These are phyloP conservation scores for Lactifluus volemus DNA, from an alignment of 768 basidiomycete genomes.

Conservation along the genomic window DNA sequence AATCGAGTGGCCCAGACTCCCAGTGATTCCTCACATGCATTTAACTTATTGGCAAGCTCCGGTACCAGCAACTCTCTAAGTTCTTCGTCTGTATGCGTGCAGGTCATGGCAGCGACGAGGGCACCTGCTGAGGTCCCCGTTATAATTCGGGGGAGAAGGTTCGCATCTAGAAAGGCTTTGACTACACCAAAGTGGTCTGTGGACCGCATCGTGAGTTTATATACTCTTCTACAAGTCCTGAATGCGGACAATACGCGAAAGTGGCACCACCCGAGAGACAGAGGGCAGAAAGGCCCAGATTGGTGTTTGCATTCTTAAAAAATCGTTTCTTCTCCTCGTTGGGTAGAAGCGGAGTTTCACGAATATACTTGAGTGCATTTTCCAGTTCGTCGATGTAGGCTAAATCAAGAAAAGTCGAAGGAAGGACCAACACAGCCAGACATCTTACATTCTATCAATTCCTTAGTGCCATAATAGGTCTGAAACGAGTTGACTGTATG, in stretches of 20 bases:
- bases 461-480: conserved; percentile 91
- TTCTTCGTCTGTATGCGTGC: conserved; percentile 86
- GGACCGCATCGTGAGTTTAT: not conserved
- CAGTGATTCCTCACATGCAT: conserved; percentile 73
- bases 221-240: not conserved
- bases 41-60: conserved; percentile 73
- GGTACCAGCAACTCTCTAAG: conserved; percentile 70
- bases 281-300: conserved; percentile 83
- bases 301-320: conserved; percentile 82
- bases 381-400: conserved; percentile 79
- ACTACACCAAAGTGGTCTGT: conserved; percentile 86
- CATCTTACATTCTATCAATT: conserved; percentile 68
- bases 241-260: conserved; percentile 81
- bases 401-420: conserved; percentile 24
- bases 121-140: conserved; percentile 94
- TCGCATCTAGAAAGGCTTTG: conserved; percentile 83
- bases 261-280: conserved; percentile 95
- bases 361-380: conserved; percentile 63
- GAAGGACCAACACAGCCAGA: conserved; percentile 9
- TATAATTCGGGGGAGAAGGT: conserved; percentile 82
- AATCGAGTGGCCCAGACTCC: conserved; percentile 63
- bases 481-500: conserved; percentile 26
- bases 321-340: conserved; percentile 88
- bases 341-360: conserved; percentile 62
- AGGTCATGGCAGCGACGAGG: conserved; percentile 62